These are phyloP conservation scores for Salvia splendens DNA, from an alignment of 257 asterid species.

Conservation along the genomic window DNA sequence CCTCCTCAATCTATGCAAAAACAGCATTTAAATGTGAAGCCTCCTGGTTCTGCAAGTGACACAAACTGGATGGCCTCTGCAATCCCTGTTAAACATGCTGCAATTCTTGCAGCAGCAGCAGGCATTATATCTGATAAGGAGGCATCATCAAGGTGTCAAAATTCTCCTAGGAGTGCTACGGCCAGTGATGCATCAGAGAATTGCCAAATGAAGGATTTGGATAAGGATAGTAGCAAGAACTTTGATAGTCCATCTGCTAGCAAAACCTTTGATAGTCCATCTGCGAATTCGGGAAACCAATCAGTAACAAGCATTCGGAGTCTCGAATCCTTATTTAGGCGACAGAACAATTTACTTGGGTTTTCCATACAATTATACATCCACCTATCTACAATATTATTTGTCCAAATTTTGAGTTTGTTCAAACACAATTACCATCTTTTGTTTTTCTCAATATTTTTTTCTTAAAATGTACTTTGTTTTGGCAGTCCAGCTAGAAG, in stretches of 20 bases:
- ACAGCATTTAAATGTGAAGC: slow-evolving; percentile 34
- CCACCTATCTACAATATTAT: slow-evolving; percentile 12
- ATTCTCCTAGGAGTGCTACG: slow-evolving; percentile 52
- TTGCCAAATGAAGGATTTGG: slow-evolving; percentile 46
- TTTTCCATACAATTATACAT: slow-evolving; percentile 5
- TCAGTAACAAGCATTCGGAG: slow-evolving; percentile 50
- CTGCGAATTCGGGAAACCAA: slow-evolving; percentile 33
- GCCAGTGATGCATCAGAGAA: slow-evolving; percentile 63
- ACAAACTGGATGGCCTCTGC: slow-evolving; percentile 74
- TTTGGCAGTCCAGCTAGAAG: slow-evolving; percentile 84
- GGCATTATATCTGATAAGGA: slow-evolving; percentile 72
- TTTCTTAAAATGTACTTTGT: slow-evolving; percentile 31
- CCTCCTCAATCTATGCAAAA: slow-evolving; percentile 45
- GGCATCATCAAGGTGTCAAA: slow-evolving; percentile 58
- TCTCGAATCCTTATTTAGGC: slow-evolving; percentile 78
- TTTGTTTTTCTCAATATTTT: slow-evolving; percentile 7
- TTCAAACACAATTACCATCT: slow-evolving; percentile 13
- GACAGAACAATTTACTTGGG: slow-evolving; percentile 34
- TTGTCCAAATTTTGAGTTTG: slow-evolving; percentile 23
- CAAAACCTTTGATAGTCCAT: too few species aligned
- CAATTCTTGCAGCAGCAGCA: slow-evolving; percentile 75
- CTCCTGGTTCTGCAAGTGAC: slow-evolving; percentile 46
- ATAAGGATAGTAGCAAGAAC: slow-evolving; percentile 50
- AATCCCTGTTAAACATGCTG: slow-evolving; percentile 64
- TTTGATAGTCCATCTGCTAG: slow-evolving; percentile 45